Evolutionary conservation across 257 asterid species (phyloP), one percentile per base, ranked within the genome.

Genomic region (Ehretia macrophylla): DNA sequence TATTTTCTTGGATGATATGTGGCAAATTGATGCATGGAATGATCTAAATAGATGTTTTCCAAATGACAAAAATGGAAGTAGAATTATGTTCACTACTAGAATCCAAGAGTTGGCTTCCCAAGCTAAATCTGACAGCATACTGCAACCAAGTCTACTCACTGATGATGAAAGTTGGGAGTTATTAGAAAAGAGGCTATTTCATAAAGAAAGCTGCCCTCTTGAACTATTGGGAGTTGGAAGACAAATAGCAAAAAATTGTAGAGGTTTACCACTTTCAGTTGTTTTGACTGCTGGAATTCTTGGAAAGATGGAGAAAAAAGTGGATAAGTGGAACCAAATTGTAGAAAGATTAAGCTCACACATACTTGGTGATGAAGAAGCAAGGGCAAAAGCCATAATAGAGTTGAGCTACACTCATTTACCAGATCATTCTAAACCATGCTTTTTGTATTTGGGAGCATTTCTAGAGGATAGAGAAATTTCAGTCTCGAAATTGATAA

Each of bases 1-100:
- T 11, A 32, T 67, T 67, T 16, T 67, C 16, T 10, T 67, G 19
- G 66, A 67, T 59, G 72, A 67, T 32, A 17, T 67, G 0, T 67
- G 72, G 72, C 35, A 21, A 17, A 8, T 20, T 23, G 39, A 17
- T 17, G 72, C 67, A 12, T 67, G 67, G 72, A 13, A 67, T 17
- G 46, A 58, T 5, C 10, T 59, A 18, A 32, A 1, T 39, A 16
- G 8, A 1, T 55, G 57, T n/a, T 67, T 67, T 39, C 64, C 59
- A 16, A 46, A 59, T 17, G 56, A 23, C 20, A 18, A 52, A 4
- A 32, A 42, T 8, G 37, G 56, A 14, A 52, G 72, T 48, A 59
- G 56, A 40, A 40, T 67, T 51, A 6, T 67, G 27, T 8, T 67
- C 20, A 59, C 72, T 1, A 59, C 55, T 32, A 52, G 66, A 23